Base-by-base conservation (phyloP, 192 early-diverging fungal species). In the Coemansia sp. region DNA sequence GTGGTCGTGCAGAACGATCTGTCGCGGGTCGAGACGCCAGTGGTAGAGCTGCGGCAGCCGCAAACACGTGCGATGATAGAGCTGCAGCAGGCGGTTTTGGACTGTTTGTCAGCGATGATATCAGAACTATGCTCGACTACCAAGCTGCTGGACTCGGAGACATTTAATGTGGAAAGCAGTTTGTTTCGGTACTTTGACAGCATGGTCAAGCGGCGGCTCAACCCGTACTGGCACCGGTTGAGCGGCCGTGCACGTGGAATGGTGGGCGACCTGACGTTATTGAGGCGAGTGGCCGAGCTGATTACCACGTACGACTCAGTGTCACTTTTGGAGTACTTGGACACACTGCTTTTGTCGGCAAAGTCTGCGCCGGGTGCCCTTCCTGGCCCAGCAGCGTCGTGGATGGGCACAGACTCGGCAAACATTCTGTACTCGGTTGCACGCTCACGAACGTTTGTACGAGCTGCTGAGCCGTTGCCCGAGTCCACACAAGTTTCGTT, bases 181-280 rank as follows among this genome's bases (percentile, higher is more conserved):
- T 79, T 98, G 32, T 91, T 92, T 65, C 80, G 84, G 37, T 89
- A 90, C 2, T 98, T 97, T 73, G 96, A 98, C 77, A 66, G 66
- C 0, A 80, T 93, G 29, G 74, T 98, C 17, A 81, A 88, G 32
- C 73, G 69, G 1, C 93, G 94, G 72, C 72, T 98, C 50, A 86
- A 89, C 58, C 90, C 93, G 6, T 80, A 93, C 39, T 98, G 94
- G 95, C 94, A 98, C 76, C 72, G 86, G 15, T 84, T 96, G 24
- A 84, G 86, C 27, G 49, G 65, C 6, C 89, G 88, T 39, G 87
- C 88, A 2, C 93, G 92, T 60, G 83, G 88, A 15, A 78, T 98
- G 17, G 87, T 92, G 3, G 63, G 53, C 2, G 96, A 98, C 67
- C 48, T 98, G 27, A 84, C 83, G 17, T 83, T 82, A 0, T 76